These are phyloP conservation scores for Zarea fungicola DNA, from an alignment of 2,329 filamentous ascomycete genomes.

Conservation along the genomic window DNA sequence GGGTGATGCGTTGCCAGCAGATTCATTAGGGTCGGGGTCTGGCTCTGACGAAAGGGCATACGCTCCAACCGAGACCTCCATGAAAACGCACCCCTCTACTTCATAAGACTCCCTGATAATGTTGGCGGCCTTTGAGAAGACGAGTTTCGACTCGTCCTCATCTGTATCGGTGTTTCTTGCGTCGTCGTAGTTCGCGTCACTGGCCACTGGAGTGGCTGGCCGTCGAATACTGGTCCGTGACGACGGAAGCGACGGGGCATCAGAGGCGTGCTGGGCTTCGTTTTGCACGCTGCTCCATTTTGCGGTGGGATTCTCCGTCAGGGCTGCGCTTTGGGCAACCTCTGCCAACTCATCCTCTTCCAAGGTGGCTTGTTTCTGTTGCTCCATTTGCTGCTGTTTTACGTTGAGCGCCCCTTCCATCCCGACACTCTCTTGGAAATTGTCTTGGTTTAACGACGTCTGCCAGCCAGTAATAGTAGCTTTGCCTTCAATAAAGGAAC, in stretches of 20 bases:
- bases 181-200: not conserved
- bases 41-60: slow-evolving; percentile 3
- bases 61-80: slow-evolving; percentile 24
- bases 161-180: not conserved
- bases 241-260: too few species aligned
- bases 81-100: slow-evolving; percentile 33
- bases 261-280: too few species aligned
- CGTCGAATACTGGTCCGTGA: not conserved
- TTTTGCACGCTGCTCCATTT: too few species aligned
- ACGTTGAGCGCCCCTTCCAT: slow-evolving; percentile 12
- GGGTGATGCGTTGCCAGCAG: not conserved
- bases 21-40: not conserved
- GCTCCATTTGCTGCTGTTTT: not conserved
- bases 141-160: not conserved
- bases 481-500: slow-evolving; percentile 25
- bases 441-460: not conserved
- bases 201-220: not conserved
- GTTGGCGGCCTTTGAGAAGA: slow-evolving; percentile 39
- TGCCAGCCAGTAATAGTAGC: slow-evolving; percentile 12
- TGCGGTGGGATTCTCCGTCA: too few species aligned
- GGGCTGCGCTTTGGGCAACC: too few species aligned
- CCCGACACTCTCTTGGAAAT: not conserved
- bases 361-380: not conserved
- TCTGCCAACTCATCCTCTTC: not conserved
- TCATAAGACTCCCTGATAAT: slow-evolving; percentile 38